Conservation (phyloP, 176 grass and related monocot genomes). For the Aegilops speltoides region DNA sequence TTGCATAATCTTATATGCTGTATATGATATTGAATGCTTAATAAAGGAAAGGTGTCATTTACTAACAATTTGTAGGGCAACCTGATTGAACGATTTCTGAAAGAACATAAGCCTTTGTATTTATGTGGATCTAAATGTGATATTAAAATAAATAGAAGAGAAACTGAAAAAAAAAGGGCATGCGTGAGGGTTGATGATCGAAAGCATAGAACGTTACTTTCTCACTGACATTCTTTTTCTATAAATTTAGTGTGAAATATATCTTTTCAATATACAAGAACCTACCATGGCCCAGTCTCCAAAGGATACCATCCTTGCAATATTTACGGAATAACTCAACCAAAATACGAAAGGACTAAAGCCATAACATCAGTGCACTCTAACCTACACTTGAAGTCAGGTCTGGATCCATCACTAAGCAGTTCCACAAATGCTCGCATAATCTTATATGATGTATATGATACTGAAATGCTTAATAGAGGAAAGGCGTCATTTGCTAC, state of each 20-base stretch:
- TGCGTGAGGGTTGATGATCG: neutral
- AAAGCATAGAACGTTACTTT: conserved; percentile 8
- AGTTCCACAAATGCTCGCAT: too few species aligned
- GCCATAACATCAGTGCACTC: neutral
- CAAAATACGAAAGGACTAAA: conserved; percentile 18
- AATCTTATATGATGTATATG: neutral
- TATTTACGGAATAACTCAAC: conserved; percentile 1
- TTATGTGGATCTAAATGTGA: too few species aligned
- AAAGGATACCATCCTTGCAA: neutral
- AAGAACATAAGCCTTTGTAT: neutral
- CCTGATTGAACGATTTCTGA: neutral
- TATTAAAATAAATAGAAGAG: neutral
- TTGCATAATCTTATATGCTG: too few species aligned
- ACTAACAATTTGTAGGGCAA: neutral
- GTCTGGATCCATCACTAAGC: too few species aligned
- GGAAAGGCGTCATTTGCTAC: neutral
- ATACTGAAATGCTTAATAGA: neutral
- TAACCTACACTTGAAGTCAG: neutral
- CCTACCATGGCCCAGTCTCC: neutral
- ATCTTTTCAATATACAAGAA: neutral
- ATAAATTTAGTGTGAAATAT: neutral
- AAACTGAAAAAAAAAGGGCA: neutral
- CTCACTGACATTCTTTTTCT: neutral
- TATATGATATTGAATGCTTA: too few species aligned
- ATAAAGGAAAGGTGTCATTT: neutral